Evolutionary conservation across 768 basidiomycete species (phyloP).

Genomic region (Serendipita sp.): DNA sequence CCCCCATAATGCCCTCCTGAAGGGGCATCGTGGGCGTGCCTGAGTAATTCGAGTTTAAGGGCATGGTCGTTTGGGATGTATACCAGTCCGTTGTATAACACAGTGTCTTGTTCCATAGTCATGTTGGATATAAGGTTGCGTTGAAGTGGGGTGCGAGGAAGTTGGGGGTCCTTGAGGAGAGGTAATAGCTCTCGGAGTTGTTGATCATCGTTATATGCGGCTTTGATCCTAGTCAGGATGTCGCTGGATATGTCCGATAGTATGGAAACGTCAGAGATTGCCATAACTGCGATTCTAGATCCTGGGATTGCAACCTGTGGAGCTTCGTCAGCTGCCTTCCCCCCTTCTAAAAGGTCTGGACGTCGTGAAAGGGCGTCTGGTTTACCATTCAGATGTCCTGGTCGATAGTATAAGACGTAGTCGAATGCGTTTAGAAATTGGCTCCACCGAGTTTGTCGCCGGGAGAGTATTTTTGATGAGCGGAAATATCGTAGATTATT

Average conservation of each 20-base stretch:
- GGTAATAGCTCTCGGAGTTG: background rate
- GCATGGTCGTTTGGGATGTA: background rate
- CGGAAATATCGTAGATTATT: constrained; percentile 13
- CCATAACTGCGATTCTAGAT: background rate
- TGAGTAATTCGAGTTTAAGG: background rate
- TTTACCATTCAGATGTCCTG: constrained; percentile 1
- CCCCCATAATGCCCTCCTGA: background rate
- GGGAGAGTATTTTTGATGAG: constrained; percentile 7
- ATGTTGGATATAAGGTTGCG: background rate
- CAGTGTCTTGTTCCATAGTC: background rate
- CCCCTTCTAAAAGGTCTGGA: constrained; percentile 8
- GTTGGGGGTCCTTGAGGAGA: background rate
- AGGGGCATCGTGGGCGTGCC: background rate
- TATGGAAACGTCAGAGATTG: background rate
- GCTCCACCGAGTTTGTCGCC: constrained; percentile 14
- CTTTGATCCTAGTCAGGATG: background rate
- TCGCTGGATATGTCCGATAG: background rate
- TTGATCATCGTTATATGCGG: background rate
- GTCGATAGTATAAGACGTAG: constrained; percentile 10
- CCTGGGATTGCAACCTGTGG: background rate
- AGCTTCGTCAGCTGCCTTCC: background rate
- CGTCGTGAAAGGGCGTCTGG: constrained; percentile 9
- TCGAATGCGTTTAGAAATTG: constrained; percentile 12
- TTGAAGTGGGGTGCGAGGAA: background rate
- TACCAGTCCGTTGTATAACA: background rate